Conservation (phyloP, 306 rosid species). For the Geum urbanum region DNA sequence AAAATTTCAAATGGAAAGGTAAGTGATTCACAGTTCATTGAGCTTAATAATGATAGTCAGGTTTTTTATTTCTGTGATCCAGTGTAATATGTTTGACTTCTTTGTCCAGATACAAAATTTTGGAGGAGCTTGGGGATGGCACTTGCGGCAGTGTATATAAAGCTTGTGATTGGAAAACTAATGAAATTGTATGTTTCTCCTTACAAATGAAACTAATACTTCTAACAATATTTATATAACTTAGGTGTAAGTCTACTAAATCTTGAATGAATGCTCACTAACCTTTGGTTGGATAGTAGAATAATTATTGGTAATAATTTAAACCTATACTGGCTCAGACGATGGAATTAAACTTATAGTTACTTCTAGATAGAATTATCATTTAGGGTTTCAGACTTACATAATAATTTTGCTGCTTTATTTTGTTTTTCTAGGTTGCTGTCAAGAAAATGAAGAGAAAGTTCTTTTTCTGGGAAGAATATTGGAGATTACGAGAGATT, state of each 20-base stretch:
- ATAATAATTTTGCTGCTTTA: neutral
- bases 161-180: slow-evolving; percentile 58
- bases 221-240: neutral
- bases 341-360: neutral
- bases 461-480: slow-evolving; percentile 87
- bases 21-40: slow-evolving; percentile 25
- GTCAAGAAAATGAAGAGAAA: slow-evolving; percentile 83
- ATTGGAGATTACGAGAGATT: slow-evolving; percentile 67
- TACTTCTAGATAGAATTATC: no score
- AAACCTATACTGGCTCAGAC: slow-evolving; percentile 3
- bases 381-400: neutral
- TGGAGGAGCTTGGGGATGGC: slow-evolving; percentile 88
- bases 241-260: neutral
- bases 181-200: slow-evolving; percentile 61
- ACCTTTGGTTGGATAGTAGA: neutral
- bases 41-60: slow-evolving; percentile 7
- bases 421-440: slow-evolving; percentile 52
- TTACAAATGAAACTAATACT: neutral
- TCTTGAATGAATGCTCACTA: slow-evolving; percentile 14
- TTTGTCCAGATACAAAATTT: slow-evolving; percentile 56
- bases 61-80: slow-evolving; percentile 2
- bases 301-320: neutral
- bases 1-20: slow-evolving; percentile 68
- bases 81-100: neutral
- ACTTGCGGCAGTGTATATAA: slow-evolving; percentile 87